phyloP scores from a whole-genome alignment of 2,329 filamentous ascomycete species.

The Camptophora hylomeconis region DNA sequence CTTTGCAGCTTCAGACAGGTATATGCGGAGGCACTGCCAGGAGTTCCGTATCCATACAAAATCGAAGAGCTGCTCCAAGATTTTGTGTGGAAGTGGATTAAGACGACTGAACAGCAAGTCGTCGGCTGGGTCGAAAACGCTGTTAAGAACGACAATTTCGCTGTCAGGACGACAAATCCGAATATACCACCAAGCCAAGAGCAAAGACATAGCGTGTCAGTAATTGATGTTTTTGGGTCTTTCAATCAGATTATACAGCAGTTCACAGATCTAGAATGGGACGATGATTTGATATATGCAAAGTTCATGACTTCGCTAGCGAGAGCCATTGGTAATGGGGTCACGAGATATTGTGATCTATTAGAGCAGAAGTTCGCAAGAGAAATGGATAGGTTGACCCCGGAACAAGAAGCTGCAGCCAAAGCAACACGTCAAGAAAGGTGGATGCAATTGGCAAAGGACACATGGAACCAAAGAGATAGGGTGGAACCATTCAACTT shows the following conservation, averaged over 20 bases:
- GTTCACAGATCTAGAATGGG: conserved; percentile 76
- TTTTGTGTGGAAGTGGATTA: conserved; percentile 95
- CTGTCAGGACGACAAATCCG: conserved; percentile 53
- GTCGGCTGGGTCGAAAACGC: conserved; percentile 77
- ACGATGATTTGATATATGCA: conserved; percentile 83
- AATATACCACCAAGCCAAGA: conserved; percentile 58
- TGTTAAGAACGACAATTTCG: conserved; percentile 79
- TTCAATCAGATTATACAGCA: conserved; percentile 89
- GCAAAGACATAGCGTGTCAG: conserved; percentile 80
- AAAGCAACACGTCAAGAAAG: conserved; percentile 78
- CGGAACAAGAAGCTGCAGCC: conserved; percentile 68
- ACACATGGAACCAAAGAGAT: conserved; percentile 82
- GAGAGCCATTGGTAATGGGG: conserved; percentile 68
- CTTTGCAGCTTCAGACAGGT: conserved; percentile 73
- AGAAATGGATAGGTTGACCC: conserved; percentile 87
- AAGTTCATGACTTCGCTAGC: conserved; percentile 93
- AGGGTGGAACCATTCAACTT: conserved; percentile 96
- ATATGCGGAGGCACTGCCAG: conserved; percentile 61
- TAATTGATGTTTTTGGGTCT: conserved; percentile 84
- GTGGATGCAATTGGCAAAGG: conserved; percentile 84
- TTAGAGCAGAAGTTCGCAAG: conserved; percentile 72
- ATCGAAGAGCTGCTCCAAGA: conserved; percentile 75
- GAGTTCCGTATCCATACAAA: conserved; percentile 67
- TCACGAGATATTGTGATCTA: conserved; percentile 82
- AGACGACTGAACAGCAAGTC: conserved; percentile 64